Evolutionary conservation across 176 grass and related monocot species (phyloP).

Genomic region (Olyra latifolia): DNA sequence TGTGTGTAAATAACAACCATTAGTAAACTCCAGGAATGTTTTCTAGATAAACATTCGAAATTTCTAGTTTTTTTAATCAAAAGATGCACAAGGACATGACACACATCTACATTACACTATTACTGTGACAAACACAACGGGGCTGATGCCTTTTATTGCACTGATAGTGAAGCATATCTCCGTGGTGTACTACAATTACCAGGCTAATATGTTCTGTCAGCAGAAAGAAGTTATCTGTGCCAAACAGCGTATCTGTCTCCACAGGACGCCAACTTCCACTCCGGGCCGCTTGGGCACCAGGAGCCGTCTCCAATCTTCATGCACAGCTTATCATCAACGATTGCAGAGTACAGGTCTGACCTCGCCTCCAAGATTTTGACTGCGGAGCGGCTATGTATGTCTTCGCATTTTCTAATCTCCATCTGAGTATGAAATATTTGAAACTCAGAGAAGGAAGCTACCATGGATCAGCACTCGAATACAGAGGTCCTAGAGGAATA

Average conservation of each 20-base stretch:
- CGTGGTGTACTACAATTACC: slow-evolving; percentile 5
- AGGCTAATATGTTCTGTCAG: background rate
- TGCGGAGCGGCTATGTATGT: slow-evolving; percentile 83
- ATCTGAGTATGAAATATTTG: slow-evolving; percentile 48
- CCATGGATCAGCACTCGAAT: background rate
- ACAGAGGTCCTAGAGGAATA: slow-evolving; percentile 28
- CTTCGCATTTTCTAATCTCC: slow-evolving; percentile 72
- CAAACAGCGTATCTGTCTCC: slow-evolving; percentile 89
- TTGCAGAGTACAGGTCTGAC: slow-evolving; percentile 68
- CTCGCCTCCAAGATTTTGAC: slow-evolving; percentile 77
- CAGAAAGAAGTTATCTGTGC: slow-evolving; percentile 37
- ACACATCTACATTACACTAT: background rate
- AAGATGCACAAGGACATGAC: background rate
- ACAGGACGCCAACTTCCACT: slow-evolving; percentile 64
- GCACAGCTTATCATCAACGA: slow-evolving; percentile 75
- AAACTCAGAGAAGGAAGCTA: slow-evolving; percentile 13
- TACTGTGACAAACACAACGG: background rate
- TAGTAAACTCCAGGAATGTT: background rate
- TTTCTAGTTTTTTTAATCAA: background rate
- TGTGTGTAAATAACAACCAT: background rate
- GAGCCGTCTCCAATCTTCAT: slow-evolving; percentile 82
- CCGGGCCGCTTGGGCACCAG: slow-evolving; percentile 66
- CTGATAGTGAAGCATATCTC: background rate
- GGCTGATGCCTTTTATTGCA: background rate
- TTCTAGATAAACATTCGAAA: background rate